phyloP scores from a whole-genome alignment of 805 yeast genomes.

The Candida mattraensis region DNA sequence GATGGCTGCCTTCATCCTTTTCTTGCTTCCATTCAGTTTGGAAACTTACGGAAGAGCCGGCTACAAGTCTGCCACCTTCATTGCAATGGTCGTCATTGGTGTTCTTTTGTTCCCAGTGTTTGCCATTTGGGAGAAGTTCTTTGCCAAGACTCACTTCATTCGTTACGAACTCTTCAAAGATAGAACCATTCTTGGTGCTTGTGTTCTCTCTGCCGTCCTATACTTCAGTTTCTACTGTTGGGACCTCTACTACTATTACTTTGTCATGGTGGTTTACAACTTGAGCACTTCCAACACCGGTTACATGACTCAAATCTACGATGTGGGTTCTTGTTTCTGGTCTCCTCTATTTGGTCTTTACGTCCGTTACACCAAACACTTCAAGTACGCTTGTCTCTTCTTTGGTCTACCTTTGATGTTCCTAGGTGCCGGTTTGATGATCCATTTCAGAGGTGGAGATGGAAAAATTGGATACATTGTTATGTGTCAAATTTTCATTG shows the following conservation, averaged over 20 bases:
- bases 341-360: constrained; percentile 22
- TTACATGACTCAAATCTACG: constrained; percentile 27
- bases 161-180: constrained; percentile 27
- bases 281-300: constrained; percentile 22
- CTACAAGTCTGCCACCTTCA: constrained; percentile 40
- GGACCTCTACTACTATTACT: constrained; percentile 24
- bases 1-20: constrained; percentile 34
- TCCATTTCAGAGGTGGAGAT: constrained; percentile 26
- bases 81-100: constrained; percentile 45
- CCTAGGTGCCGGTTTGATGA: constrained; percentile 28
- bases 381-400: constrained; percentile 24
- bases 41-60: constrained; percentile 31
- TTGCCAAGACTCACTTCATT: constrained; percentile 29
- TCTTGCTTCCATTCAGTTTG: constrained; percentile 40
- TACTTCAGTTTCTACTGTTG: constrained; percentile 27
- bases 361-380: constrained; percentile 21
- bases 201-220: constrained; percentile 16
- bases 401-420: constrained; percentile 24
- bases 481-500: constrained; percentile 36
- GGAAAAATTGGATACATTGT: constrained; percentile 24
- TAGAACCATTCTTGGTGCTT: constrained; percentile 30
- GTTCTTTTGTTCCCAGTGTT: constrained; percentile 35
- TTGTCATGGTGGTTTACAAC: constrained; percentile 24
- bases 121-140: constrained; percentile 36
- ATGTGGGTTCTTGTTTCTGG: constrained; percentile 28